Base-by-base conservation (phyloP, 192 early-diverging fungal genomes). In the Coemansia sp. region DNA sequence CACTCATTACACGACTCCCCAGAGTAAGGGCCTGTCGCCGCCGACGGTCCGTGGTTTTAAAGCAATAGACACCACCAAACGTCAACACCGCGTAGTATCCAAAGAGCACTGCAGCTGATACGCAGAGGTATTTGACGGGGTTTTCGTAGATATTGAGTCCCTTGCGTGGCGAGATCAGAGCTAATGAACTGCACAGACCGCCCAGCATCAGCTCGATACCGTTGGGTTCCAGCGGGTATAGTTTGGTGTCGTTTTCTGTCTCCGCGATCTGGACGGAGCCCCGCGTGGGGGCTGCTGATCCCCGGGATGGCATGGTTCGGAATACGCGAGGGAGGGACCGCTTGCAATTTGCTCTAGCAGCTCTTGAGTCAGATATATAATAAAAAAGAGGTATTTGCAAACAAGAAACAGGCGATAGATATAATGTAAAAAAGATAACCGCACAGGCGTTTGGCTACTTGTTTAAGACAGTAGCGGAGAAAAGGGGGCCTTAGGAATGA, bases 51-150 rank as follows among this genome's bases (percentile, higher is more conserved):
- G 58, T 35, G 2, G 35, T 52, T 23, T 48, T 48, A 34, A 65
- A 76, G 38, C 72, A 76, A 53, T 76, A 76, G 11, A 76, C 56
- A 38, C 61, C 72, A 33, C 46, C 60, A 51, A 64, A 60, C 3
- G 54, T 23, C 18, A 69, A 48, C 0, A 61, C 43, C n/a, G 66
- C 66, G 18, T 76, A 76, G 54, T 76, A 76, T 5, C 19, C 39
- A 23, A 64, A 60, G 1, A 76, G 41, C 0, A 76, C 28, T 0
- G 15, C 37, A 2, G 66, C 61, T 0, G 72, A 64, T 0, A 64
- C 36, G 15, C 34, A 20, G 17, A 76, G 54, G 26, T 69, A 76
- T 27, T 55, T 55, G 18, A 43, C 44, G 0, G 72, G 66, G 37
- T 17, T 57, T 11, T 59, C 65, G 51, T 76, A 76, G 5, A 67